Conservation (phyloP, 1,284 basidiomycete genomes). For the Takashimella koratensis region DNA sequence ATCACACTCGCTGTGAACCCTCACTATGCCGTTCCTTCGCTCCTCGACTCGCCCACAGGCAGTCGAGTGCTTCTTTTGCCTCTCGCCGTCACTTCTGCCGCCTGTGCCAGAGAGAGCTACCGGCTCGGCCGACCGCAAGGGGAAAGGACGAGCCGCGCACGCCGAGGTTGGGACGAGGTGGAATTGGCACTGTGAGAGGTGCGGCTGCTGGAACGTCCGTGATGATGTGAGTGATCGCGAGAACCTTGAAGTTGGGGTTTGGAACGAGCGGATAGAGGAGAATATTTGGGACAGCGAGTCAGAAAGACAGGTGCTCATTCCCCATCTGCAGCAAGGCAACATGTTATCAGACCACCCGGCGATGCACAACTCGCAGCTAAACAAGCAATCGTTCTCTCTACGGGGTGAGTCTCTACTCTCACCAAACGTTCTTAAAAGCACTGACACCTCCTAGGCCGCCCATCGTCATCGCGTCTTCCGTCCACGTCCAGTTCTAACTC, state of each 20-base stretch:
- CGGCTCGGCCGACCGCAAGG: conserved; percentile 12
- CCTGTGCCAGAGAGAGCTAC: conserved; percentile 8
- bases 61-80: conserved; percentile 45
- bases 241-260: background rate
- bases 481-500: conserved; percentile 12
- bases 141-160: conserved; percentile 11
- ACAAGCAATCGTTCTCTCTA: conserved; percentile 65
- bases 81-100: conserved; percentile 25
- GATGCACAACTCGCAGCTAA: conserved; percentile 73
- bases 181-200: conserved; percentile 42
- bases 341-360: conserved; percentile 80
- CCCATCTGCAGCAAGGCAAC: conserved; percentile 61
- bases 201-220: conserved; percentile 43
- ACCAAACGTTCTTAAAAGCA: conserved; percentile 20
- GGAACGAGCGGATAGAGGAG: background rate
- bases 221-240: conserved; percentile 24
- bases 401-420: conserved; percentile 71
- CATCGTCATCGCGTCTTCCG: conserved; percentile 30
- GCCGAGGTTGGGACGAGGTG: conserved; percentile 27
- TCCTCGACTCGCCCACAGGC: conserved; percentile 26
- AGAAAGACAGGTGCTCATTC: no score
- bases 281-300: no score
- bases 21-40: conserved; percentile 27
- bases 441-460: conserved; percentile 22
- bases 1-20: no score